phyloP scores from a whole-genome alignment of 768 basidiomycete genomes.

The Naganishia vaughanmartiniae region DNA sequence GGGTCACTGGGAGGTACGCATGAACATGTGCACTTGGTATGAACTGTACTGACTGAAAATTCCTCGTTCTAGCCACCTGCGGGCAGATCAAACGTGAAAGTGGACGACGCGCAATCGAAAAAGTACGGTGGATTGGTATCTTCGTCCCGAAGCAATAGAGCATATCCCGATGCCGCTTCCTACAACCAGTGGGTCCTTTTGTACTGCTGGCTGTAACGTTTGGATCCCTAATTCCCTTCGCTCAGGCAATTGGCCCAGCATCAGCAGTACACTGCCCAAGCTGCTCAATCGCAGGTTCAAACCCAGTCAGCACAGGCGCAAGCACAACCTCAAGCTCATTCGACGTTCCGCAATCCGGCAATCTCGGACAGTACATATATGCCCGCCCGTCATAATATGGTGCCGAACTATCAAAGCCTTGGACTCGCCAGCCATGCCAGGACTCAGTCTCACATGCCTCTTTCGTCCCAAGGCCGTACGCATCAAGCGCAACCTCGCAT shows the following conservation, averaged over 20 bases:
- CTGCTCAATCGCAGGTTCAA: constrained; percentile 29
- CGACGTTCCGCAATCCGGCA: constrained; percentile 15
- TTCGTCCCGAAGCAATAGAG: background rate
- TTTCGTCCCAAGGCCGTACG: constrained; percentile 23
- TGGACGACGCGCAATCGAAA: constrained; percentile 29
- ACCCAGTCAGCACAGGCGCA: constrained; percentile 17
- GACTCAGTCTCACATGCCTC: constrained; percentile 30
- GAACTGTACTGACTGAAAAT: background rate
- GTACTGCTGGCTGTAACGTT: background rate
- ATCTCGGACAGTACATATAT: constrained; percentile 2
- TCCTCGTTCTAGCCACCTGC: background rate
- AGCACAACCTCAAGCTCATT: constrained; percentile 36
- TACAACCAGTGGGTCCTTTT: constrained; percentile 66
- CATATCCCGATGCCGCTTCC: constrained; percentile 80
- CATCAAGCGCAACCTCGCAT: constrained; percentile 44
- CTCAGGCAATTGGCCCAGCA: constrained; percentile 76
- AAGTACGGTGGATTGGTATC: constrained; percentile 66
- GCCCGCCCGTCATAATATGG: constrained; percentile 11
- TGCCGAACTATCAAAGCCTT: constrained; percentile 10
- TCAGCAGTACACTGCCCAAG: constrained; percentile 75
- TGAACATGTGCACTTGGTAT: background rate
- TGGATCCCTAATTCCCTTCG: background rate
- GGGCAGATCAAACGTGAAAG: background rate
- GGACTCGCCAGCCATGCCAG: constrained; percentile 19
- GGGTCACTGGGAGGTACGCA: constrained; percentile 49